Base-by-base conservation (phyloP, 371 early-diverging fungal genomes). In the Syncephalis fuscata region DNA sequence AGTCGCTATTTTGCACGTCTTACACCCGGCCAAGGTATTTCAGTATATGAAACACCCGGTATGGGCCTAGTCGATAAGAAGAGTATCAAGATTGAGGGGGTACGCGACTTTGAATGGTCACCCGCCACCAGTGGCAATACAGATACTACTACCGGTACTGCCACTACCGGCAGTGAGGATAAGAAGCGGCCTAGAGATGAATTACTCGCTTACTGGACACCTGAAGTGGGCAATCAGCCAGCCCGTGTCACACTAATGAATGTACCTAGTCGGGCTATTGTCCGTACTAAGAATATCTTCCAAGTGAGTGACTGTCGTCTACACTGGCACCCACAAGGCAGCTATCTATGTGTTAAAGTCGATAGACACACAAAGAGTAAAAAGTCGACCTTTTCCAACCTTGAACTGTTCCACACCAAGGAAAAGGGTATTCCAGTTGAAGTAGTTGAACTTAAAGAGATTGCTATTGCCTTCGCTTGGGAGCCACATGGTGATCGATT, bases 281-380 rank as follows among this genome's bases (percentile, higher is more conserved):
- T 93, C 38, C 84, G 93, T 43, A 92, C 91, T 50, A 98, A 95
- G 80, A 94, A 94, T 67, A 73, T 98, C 74, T 90, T 94, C 72
- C 85, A 78, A 58, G 93, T 95, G 40, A 73, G 67, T 46, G 81
- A 81, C 48, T 88, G 88, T 65, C 80, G 82, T 54, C 65, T 97
- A 50, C 75, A 78, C 74, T 96, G 92, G 93, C 96, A 96, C 61
- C 74, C 78, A 39, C 67, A 70, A 50, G 95, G 95, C 50, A 79
- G 88, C 39, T 88, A 80, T 66, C 68, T 98, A 46, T 80, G 86
- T 36, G 92, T 92, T 62, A 78, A 81, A 60, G 92, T 94, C 23
- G 88, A 92, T 53, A 83, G 93, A 51, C 72, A 73, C 58, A 80
- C 82, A 52, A 91, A 91, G 74, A 85, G 88, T 60, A 93, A 93